Base-by-base conservation (phyloP, 2,329 filamentous ascomycete genomes). In the Colletotrichum sp. region DNA sequence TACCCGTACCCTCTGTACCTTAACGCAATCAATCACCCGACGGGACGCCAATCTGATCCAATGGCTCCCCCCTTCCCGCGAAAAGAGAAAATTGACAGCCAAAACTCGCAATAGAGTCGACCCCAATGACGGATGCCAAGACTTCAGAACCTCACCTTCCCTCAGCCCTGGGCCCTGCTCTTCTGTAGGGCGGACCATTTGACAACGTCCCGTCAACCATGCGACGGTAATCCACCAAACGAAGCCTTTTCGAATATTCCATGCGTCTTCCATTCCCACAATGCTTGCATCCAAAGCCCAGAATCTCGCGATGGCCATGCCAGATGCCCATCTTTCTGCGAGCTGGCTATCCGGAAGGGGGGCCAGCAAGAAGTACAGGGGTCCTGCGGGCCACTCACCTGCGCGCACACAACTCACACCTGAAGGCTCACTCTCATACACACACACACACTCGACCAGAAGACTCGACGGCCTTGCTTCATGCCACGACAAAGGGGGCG, bases 41-140 rank as follows among this genome's bases (percentile, higher is more conserved):
- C 39, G 39, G 39, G 39, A 49, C 19, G 71, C 67, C 66, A 71
- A 74, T 74, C 71, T 74, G 67, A 74, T 36, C 39, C 39, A 44
- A 44, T 44, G 27, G 71, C 72, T 67, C 36, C 62, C 32, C 62
- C 39, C 39, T 44, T 67, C 69, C 57, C 36, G 69, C 70, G 57
- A 73, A 73, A 73, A 73, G 64, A 76, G 73, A 69, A 64, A 76
- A 64, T 69, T 69, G 30, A 49, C 71, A 55, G 57, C 65, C 39
- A 39, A 44, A 76, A 68, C 49, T 68, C 44, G 71, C 63, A 71
- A 67, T 22, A 69, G 44, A 72, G 63, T 57, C 69, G 73, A 72
- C 73, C 73, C 73, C 57, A 73, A 76, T 73, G 70, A 76, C 73
- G 73, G 64, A 76, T 69, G 73, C 73, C 73, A 76, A 76, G 73